Base-by-base conservation (phyloP, 202 grass and related monocot genomes). In the Alloteropsis angusta region DNA sequence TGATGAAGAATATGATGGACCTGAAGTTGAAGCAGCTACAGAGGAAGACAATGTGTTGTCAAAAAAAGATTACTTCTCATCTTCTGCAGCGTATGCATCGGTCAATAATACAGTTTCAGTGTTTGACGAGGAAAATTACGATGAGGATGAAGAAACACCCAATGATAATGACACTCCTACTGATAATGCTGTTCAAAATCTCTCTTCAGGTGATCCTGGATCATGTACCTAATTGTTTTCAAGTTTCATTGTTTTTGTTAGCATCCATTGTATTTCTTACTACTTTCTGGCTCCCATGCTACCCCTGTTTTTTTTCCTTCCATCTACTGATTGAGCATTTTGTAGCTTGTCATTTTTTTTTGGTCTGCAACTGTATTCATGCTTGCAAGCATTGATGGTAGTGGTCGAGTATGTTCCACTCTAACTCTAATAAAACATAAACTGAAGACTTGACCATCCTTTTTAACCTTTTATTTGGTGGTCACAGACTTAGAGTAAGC, bases 1-100 rank as follows among this genome's bases (percentile, higher is more conserved):
- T 67, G 94, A 94, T 85, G 94, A 97, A 77, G 89, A 94, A 77
- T 97, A 97, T 87, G 91, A 97, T 85, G 89, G 94, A 60, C 89
- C 91, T 88, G 94, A 97, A 82, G 85, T 93, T 80, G 85, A 97
- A 76, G 78, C 87, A 47, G 34, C 76, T 71, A 94, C 94, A 54
- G 94, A 97, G 78, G 91, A 94, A 83, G 91, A 97, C 59, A 86
- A 88, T 86, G 85, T 94, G 70, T 65, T 88, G 54, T 70, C 91
- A n/a, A 91, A 83, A 70, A 93, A 91, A 74, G 87, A 93, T 68
- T 97, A 83, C 49, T 87, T 93, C 26, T 85, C 88, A 30, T 86
- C 94, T 65, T 83, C 80, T 88, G 73, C 79, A 68, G 58, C 72
- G 53, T 64, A 83, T 82, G 58, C 78, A 74, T 88, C 83, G 12